phyloP scores from a whole-genome alignment of 129 eudicot species.

The Escallonia rubra region DNA sequence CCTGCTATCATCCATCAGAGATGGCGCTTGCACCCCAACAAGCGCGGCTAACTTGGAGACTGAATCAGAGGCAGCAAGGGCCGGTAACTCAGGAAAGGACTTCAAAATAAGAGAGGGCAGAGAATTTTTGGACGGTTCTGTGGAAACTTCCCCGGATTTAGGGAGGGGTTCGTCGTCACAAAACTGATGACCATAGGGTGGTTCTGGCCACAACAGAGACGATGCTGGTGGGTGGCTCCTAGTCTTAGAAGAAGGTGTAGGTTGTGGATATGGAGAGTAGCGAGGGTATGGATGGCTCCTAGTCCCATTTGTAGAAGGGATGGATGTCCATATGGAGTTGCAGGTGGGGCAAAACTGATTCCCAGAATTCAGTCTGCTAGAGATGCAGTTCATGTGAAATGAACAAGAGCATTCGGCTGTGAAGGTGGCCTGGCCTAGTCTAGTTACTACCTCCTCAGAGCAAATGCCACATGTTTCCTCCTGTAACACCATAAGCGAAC shows the following conservation, averaged over 20 bases:
- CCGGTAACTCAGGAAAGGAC: conserved; percentile 26
- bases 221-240: neutral
- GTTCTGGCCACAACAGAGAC: neutral
- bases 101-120: conserved; percentile 12
- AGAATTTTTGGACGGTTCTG: neutral
- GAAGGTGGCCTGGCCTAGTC: conserved; percentile 31
- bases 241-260: too few species aligned
- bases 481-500: too few species aligned
- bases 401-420: conserved; percentile 34
- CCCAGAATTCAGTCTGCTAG: conserved; percentile 10
- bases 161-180: conserved; percentile 32
- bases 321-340: conserved; percentile 24
- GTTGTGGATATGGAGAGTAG: neutral
- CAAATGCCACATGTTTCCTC: conserved; percentile 22
- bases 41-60: conserved; percentile 20
- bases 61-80: conserved; percentile 18
- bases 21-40: conserved; percentile 24
- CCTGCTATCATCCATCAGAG: conserved; percentile 4
- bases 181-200: neutral
- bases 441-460: conserved; percentile 10
- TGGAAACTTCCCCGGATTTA: neutral
- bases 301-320: conserved; percentile 6
- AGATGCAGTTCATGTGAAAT: conserved; percentile 32
- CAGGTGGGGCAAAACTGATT: conserved; percentile 25
- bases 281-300: neutral